Percentiles rank a stretch among this genome's conserved stretches.
Conservation (phyloP, 371 early-diverging fungal genomes). For the Umbelopsis sp. region DNA sequence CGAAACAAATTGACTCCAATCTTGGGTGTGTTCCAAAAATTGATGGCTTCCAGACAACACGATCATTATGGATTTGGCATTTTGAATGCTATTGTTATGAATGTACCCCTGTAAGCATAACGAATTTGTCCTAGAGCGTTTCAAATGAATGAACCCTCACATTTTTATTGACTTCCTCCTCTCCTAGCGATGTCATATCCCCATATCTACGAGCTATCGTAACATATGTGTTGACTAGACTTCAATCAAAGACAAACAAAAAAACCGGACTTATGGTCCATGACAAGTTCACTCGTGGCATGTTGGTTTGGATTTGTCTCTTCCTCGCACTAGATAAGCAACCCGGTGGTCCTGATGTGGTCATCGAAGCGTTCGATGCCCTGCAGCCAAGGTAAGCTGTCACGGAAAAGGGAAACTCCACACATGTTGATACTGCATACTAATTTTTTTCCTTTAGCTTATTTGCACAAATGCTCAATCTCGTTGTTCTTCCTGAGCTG, state of each 20-base stretch:
- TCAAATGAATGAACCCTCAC: slow-evolving; percentile 12
- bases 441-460: slow-evolving; percentile 41
- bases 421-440: background rate
- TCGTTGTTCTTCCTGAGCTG: slow-evolving; percentile 74
- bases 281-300: slow-evolving; percentile 72
- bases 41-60: slow-evolving; percentile 82
- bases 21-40: slow-evolving; percentile 89
- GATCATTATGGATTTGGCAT: slow-evolving; percentile 89
- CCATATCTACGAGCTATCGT: slow-evolving; percentile 80
- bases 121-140: background rate
- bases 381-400: slow-evolving; percentile 72
- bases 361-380: slow-evolving; percentile 74
- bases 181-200: slow-evolving; percentile 50
- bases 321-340: slow-evolving; percentile 68
- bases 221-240: slow-evolving; percentile 74
- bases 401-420: background rate
- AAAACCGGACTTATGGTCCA: slow-evolving; percentile 33
- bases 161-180: slow-evolving; percentile 1
- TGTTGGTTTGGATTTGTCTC: slow-evolving; percentile 77
- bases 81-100: slow-evolving; percentile 68
- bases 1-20: slow-evolving; percentile 77
- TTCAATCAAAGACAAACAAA: slow-evolving; percentile 78
- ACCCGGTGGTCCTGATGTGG: slow-evolving; percentile 62
- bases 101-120: slow-evolving; percentile 70
- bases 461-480: slow-evolving; percentile 71